A percentile compares a stretch with the other conserved stretches of the same genome.
phyloP scores from a whole-genome alignment of 805 yeast genomes.

The Yamadazyma phyllophila region DNA sequence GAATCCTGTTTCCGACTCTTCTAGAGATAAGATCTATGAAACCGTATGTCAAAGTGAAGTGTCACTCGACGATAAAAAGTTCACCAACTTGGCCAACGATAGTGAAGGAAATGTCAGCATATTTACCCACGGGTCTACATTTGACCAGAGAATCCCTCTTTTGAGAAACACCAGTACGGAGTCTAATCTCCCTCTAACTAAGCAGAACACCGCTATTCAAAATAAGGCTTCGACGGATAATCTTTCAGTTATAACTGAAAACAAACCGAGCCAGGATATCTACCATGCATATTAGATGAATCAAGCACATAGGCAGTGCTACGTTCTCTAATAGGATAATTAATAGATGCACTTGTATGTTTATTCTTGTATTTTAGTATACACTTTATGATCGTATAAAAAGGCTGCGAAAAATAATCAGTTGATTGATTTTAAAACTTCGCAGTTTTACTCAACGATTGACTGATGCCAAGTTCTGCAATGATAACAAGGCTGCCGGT shows the following conservation, averaged over 20 bases:
- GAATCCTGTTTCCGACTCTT: not conserved
- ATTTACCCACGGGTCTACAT: slow-evolving; percentile 13
- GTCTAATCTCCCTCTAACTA: slow-evolving; percentile 13
- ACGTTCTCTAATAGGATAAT: not conserved
- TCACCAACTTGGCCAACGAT: slow-evolving; percentile 11
- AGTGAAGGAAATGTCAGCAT: slow-evolving; percentile 17
- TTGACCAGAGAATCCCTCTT: slow-evolving; percentile 18
- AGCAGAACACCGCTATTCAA: slow-evolving; percentile 6
- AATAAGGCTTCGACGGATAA: slow-evolving; percentile 20
- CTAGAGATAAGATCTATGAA: not conserved
- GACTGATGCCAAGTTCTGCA: not conserved
- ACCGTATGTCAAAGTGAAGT: not conserved
- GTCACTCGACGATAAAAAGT: not conserved
- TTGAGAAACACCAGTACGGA: slow-evolving; percentile 15
- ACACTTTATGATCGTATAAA: not conserved
- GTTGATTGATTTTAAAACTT: not conserved
- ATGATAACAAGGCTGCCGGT: slow-evolving; percentile 16
- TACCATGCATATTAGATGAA: slow-evolving; percentile 20
- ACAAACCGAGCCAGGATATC: slow-evolving; percentile 17
- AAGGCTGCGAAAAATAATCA: slow-evolving; percentile 3
- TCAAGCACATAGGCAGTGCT: not conserved
- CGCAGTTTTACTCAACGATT: not conserved
- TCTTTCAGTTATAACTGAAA: slow-evolving; percentile 21
- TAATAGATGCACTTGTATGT: not conserved
- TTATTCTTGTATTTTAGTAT: not conserved